Base-by-base conservation (phyloP, 192 early-diverging fungal genomes). In the Podila verticillata region DNA sequence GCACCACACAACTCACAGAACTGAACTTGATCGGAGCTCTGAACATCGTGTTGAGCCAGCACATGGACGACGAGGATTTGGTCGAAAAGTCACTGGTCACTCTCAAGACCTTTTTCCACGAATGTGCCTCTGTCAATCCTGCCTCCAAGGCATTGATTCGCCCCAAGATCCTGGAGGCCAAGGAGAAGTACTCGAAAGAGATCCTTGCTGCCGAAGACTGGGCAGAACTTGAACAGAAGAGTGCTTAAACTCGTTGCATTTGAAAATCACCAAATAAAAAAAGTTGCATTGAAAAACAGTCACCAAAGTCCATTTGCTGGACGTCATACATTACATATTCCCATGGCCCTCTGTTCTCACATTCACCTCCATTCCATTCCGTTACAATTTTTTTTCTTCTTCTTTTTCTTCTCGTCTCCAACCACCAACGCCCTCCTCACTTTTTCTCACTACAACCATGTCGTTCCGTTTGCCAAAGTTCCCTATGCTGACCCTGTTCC, bases 51-150 rank as follows among this genome's bases (percentile, higher is more conserved):
- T 48, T 91, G 61, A 65, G 17, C 7, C 71, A 78, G 58, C 84
- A 84, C 61, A 85, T 88, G 61, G 81, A 69, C 6, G 75, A 83
- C 6, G 85, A 79, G 31, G 84, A 88, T 72, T 59, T 88, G 34
- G 80, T 85, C 9, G 87, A 88, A 54, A 88, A 88, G 65, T 47
- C 74, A n/a, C 49, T 82, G 35, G 69, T 82, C 20, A 72, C 73
- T 2, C 54, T 82, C 15, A 67, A 39, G 34, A 80, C 70, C 1
- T 72, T 72, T 48, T 63, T 80, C 44, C 26, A 68, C 13, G 31
- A 44, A 3, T 13, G 56, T 17, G 63, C 70, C 34, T 61, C 77
- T 22, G 44, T 80, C n/a, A 58, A 32, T 28, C 35, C 77, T 9
- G 34, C 51, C 13, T 54, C 77, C 5, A 61, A 70, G 15, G 66